A percentile compares a stretch with the other conserved stretches of the same genome.
Evolutionary conservation across 148 eudicot species (phyloP).

Genomic region (Limonium bicolor): DNA sequence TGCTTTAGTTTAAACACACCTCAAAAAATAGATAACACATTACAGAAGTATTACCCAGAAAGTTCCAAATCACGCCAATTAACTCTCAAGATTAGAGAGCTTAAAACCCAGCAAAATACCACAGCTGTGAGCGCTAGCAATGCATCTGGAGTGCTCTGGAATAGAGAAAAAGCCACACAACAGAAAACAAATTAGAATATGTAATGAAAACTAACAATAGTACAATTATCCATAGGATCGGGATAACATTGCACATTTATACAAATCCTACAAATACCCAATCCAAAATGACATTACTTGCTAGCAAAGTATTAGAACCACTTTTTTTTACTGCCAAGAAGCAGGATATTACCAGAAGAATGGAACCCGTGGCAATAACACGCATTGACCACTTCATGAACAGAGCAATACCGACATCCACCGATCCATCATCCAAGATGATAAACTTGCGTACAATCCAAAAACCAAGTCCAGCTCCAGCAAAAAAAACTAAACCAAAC

Average conservation of each 20-base stretch:
- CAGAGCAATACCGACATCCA: constrained; percentile 70
- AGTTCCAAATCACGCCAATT: too few relatives aligned
- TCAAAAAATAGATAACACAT: too few relatives aligned
- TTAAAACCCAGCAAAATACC: constrained; percentile 21
- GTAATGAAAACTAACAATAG: neutral
- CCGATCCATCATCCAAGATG: constrained; percentile 76
- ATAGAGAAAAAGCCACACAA: constrained; percentile 1
- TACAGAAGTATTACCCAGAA: too few relatives aligned
- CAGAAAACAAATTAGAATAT: constrained; percentile 1
- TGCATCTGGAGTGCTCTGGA: constrained; percentile 72
- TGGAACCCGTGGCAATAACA: constrained; percentile 50
- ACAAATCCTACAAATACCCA: too few relatives aligned
- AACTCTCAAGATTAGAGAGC: constrained; percentile 19
- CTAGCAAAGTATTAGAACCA: too few relatives aligned
- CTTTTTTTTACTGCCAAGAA: constrained; percentile 1
- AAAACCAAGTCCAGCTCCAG: constrained; percentile 87
- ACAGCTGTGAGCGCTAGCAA: constrained; percentile 41
- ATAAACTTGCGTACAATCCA: constrained; percentile 80
- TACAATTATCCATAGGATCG: neutral
- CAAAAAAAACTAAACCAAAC: constrained; percentile 42
- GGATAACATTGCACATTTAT: too few relatives aligned
- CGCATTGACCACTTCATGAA: constrained; percentile 87
- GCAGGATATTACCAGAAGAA: constrained; percentile 40
- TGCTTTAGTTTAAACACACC: too few relatives aligned
- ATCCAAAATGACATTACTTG: too few relatives aligned